Evolutionary conservation across 164 flowering plant species (phyloP), one percentile per base, ranked within the genome.

Genomic region (Annona squamosa): DNA sequence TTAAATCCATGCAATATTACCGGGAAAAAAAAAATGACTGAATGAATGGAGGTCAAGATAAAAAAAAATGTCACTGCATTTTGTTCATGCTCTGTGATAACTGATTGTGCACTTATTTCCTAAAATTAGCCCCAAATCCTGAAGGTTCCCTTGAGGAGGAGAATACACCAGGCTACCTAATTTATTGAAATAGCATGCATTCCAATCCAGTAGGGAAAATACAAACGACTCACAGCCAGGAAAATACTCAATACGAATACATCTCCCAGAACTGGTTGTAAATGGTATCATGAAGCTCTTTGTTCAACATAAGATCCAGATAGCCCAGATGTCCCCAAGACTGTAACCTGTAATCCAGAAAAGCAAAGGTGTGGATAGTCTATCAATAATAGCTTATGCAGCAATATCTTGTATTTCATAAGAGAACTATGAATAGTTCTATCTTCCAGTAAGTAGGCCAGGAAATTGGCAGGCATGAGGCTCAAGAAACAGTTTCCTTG

Each of bases 271-370:
- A 52, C 17, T 13, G 46, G 46, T 13, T 66, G 68, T 42, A 17
- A 9, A 4, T 5, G 46, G 13, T 52, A 41, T 52, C 42, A 74
- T 48, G 68, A 57, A 10, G 86, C 87, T 80, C 93, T 84, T 62
- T 88, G 87, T 81, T 82, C 85, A 7, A 82, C 72, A 59, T 82
- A 82, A 3, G 85, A 82, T 18, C 85, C 85, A 72, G 83, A 76
- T 37, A 82, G 81, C 17, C 85, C 83, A 12, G 83, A 82, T 12
- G 85, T 82, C 26, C 85, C 83, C 44, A 82, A 77, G 68, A 82
- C 81, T 45, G 81, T 73, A 63, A 82, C 75, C 85, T 82, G 85
- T 10, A 72, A 76, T 42, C 48, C 45, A 61, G 56, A 46, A 69
- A 37, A 12, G 45, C 12, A 65, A 45, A 46, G 19, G 13, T 52